A percentile compares a stretch with the other conserved stretches of the same genome.
These are phyloP conservation scores for Phellopilus nigrolimitatus DNA, from an alignment of 1,284 basidiomycete genomes.

Conservation along the genomic window DNA sequence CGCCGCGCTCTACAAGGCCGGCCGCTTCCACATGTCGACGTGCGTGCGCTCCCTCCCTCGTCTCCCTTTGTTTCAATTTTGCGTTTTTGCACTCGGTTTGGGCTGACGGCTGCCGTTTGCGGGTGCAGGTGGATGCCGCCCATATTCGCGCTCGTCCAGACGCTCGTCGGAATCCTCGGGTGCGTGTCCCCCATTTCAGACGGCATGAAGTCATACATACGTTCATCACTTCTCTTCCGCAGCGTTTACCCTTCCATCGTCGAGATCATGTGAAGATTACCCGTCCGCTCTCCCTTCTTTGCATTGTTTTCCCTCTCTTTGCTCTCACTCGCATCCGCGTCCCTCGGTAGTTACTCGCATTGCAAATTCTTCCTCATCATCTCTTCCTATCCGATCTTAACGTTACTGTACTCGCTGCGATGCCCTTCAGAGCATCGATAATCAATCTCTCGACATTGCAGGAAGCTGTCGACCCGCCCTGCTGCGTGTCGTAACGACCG, in stretches of 20 bases:
- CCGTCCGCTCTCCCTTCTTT: neutral
- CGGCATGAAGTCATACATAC: neutral
- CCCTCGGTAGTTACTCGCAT: no score
- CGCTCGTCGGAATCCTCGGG: slow-evolving; percentile 18
- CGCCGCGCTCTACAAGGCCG: slow-evolving; percentile 65
- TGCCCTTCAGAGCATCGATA: no score
- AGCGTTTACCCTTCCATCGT: slow-evolving; percentile 18
- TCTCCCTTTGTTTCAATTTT: slow-evolving; percentile 5
- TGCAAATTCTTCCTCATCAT: no score
- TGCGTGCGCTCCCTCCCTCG: slow-evolving; percentile 36
- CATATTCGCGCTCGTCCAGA: slow-evolving; percentile 18
- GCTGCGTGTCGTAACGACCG: no score
- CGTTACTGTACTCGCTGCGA: no score
- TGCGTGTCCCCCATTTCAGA: no score
- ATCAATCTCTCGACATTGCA: no score
- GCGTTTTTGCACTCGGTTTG: neutral
- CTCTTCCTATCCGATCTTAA: no score
- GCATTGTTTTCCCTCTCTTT: neutral
- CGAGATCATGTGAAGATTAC: slow-evolving; percentile 10
- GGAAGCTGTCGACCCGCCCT: no score
- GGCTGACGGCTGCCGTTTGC: neutral
- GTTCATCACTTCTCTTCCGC: neutral
- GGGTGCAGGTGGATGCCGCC: slow-evolving; percentile 16
- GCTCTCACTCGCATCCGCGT: neutral
- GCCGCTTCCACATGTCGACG: slow-evolving; percentile 76